Base-by-base conservation (phyloP, 768 basidiomycete genomes). In the Boletellus emodensis region DNA sequence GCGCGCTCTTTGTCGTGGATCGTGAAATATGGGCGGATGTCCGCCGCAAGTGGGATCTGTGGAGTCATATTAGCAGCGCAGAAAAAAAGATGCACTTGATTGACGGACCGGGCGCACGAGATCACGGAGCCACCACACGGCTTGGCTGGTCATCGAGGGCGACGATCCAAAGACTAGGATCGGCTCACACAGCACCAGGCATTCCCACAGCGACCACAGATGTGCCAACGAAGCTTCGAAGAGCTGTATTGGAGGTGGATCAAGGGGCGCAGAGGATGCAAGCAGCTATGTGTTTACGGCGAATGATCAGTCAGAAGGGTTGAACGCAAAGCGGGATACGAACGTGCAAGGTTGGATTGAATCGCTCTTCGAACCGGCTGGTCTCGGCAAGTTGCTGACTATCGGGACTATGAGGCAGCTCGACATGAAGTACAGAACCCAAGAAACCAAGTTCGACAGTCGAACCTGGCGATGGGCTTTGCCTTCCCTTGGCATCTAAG, bases 21-120 rank as follows among this genome's bases (percentile, higher is more conserved):
- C 14, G 95, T 96, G 57, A 97, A 89, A 67, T 95, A 99, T 0
- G 95, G 95, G 9, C 95, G 80, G 59, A 91, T 82, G 61, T 99
- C 94, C 1, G 82, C 82, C 0, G 85, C 81, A 8, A 90, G 74
- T 4, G 93, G 91, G 28, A 95, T 84, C 91, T 93, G 52, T 38
- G 34, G 9, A 35, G 46, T 34, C 51, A 26, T 26, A 38, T 46
- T 33, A n/a, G 47, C 22, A 24, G 13, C 28, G 6, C 22, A 45
- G 6, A 20, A 40, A 18, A 12, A 32, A 12, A 32, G 7, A 26
- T 2, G 20, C 3, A 15, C 14, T n/a, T 8, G 26, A 42, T 18
- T 14, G 28, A 68, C 77, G 46, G 61, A 93, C 87, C 5, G 95
- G 95, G 33, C 90, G 80, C 6, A 96, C 59, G 10, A 97, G 73